Evolutionary conservation across 306 rosid species (phyloP).

Genomic region (Fragaria vesca): DNA sequence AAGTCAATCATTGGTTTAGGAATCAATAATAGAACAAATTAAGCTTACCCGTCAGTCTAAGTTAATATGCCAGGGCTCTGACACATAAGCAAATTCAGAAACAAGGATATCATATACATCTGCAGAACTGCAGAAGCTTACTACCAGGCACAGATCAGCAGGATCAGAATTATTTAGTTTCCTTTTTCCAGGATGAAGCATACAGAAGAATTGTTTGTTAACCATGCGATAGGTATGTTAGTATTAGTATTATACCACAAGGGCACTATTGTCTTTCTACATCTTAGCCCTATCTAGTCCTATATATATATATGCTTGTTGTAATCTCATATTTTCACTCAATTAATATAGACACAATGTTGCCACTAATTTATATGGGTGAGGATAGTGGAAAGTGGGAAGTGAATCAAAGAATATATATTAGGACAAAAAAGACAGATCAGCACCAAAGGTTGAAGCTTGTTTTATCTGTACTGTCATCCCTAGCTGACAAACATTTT

Average conservation of each 20-base stretch:
- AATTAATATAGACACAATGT: too few relatives aligned
- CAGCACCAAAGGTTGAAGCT: not conserved
- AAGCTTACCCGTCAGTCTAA: not conserved
- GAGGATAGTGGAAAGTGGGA: constrained; percentile 1
- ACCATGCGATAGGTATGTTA: too few relatives aligned
- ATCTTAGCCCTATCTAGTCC: too few relatives aligned
- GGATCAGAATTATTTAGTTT: not conserved
- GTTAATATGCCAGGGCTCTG: not conserved
- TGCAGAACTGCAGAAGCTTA: constrained; percentile 7
- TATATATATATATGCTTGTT: too few relatives aligned
- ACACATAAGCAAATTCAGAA: not conserved
- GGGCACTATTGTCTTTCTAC: too few relatives aligned
- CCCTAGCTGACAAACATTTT: not conserved
- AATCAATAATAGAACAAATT: not conserved
- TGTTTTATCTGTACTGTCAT: constrained; percentile 5
- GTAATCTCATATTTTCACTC: too few relatives aligned
- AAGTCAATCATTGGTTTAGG: too few relatives aligned
- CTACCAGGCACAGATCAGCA: not conserved
- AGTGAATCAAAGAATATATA: constrained; percentile 7
- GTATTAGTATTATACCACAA: too few relatives aligned
- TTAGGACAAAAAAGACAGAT: not conserved
- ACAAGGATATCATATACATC: not conserved
- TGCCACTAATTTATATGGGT: constrained; percentile 2
- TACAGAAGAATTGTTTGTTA: not conserved
- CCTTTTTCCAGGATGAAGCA: not conserved